Evolutionary conservation across 139 green algal species (phyloP), one percentile per base, ranked within the genome.

Genomic region (Diplosphaera chodatii): DNA sequence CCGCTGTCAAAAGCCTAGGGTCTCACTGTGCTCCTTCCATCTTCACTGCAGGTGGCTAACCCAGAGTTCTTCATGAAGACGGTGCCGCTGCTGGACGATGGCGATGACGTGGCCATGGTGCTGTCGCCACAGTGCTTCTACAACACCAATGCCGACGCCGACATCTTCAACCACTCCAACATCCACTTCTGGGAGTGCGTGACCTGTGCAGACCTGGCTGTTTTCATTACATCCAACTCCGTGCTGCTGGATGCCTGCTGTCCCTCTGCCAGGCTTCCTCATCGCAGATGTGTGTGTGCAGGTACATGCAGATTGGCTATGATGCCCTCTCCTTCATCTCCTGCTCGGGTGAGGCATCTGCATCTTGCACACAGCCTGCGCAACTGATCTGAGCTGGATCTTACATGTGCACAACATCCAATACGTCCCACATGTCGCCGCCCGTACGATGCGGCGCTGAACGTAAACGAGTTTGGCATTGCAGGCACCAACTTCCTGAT

Each of bases 151-250:
- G 72, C 81, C 16, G 67, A 76, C 32, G 77, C 76, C 6, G 87
- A 94, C 80, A 87, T 94, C 70, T 94, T 94, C 86, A 94, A 94
- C 79, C 88, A 93, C 79, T 83, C 83, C 77, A 94, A 94, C 80
- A 79, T 89, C 28, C 87, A 93, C 64, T 91, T 91, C 75, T 91
- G 87, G 87, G 83, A 90, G 77, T 81, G 74, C 41, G 70, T 68
- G n/a, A n/a, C n/a, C n/a, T n/a, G n/a, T n/a, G n/a, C n/a, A n/a
- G n/a, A n/a, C n/a, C n/a, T n/a, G n/a, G n/a, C n/a, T n/a, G n/a
- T n/a, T n/a, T n/a, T n/a, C n/a, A n/a, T n/a, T n/a, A n/a, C n/a
- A n/a, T n/a, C n/a, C n/a, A n/a, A n/a, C n/a, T n/a, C n/a, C n/a
- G 48, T 59, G 48, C 48, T 59, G 48, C 25, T 4, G 10, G 3